Evolutionary conservation across 257 asterid genomes (phyloP).

Genomic region (Penstemon barbatus): DNA sequence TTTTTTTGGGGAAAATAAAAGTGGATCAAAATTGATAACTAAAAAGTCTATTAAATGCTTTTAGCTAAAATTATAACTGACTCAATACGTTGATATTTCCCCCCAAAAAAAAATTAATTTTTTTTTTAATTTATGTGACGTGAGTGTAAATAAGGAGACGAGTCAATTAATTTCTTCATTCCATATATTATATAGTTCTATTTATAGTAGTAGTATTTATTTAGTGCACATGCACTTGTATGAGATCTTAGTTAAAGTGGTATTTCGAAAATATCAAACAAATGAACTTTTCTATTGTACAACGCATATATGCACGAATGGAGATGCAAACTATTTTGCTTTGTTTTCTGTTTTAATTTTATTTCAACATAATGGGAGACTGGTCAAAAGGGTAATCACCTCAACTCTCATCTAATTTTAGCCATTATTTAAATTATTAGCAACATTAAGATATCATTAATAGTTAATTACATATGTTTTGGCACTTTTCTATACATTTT

Average conservation of each 20-base stretch:
- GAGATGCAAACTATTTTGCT: not conserved
- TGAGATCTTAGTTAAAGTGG: not conserved
- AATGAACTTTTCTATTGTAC: not conserved
- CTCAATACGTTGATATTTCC: no score
- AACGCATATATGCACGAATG: not conserved
- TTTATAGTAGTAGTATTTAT: not conserved
- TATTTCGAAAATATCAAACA: not conserved
- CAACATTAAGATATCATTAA: no score
- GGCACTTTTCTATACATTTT: no score
- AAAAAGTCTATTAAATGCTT: no score
- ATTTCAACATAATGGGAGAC: not conserved
- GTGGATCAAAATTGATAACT: no score
- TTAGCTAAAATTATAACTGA: no score
- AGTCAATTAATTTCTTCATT: not conserved
- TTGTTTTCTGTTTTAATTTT: not conserved
- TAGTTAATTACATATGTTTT: no score
- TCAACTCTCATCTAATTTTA: not conserved
- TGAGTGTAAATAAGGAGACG: no score
- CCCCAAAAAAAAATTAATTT: no score
- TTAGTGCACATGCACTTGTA: not conserved
- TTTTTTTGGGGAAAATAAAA: no score
- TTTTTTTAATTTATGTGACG: no score
- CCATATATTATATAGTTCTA: not conserved
- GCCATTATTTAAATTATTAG: not conserved
- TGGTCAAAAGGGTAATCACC: not conserved